Evolutionary conservation across 495 filamentous ascomycete species (phyloP).

Genomic region (Penicillium tannophilum): DNA sequence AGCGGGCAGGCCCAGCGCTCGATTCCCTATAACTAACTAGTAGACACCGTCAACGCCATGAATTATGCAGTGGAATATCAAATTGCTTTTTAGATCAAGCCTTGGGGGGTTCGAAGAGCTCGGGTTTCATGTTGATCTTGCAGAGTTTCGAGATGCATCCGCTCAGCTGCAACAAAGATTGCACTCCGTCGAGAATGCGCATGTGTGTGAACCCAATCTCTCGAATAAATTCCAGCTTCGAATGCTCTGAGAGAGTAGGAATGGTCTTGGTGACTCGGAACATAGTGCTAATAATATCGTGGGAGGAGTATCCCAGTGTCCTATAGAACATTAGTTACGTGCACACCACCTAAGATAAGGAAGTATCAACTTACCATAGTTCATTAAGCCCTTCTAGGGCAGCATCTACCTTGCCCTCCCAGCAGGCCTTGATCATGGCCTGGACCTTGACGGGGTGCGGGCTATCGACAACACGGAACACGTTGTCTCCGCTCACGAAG

Average conservation of each 20-base stretch:
- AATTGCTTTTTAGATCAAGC: conserved; percentile 23
- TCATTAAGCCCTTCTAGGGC: conserved; percentile 88
- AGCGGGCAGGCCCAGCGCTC: conserved; percentile 9
- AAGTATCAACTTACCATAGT: conserved; percentile 64
- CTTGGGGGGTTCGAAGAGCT: conserved; percentile 67
- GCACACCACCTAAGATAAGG: background rate
- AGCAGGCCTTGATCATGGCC: conserved; percentile 95
- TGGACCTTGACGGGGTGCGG: conserved; percentile 98
- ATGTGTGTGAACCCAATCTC: conserved; percentile 99
- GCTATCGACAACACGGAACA: conserved; percentile 96
- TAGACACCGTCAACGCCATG: conserved; percentile 25
- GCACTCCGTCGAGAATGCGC: conserved; percentile 95
- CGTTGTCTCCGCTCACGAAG: conserved; percentile 95
- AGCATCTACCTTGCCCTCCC: conserved; percentile 84
- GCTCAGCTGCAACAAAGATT: conserved; percentile 89
- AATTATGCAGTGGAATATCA: conserved; percentile 28
- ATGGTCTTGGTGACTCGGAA: conserved; percentile 97
- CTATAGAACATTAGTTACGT: conserved; percentile 34
- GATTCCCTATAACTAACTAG: conserved; percentile 21
- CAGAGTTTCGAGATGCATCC: conserved; percentile 88
- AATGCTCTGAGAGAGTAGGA: conserved; percentile 83
- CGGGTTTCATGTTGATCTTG: conserved; percentile 93
- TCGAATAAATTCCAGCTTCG: conserved; percentile 93
- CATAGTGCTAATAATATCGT: conserved; percentile 99
- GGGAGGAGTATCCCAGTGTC: conserved; percentile 87